Evolutionary conservation across 176 grass and related monocot species (phyloP).

Genomic region (Phragmites australis): DNA sequence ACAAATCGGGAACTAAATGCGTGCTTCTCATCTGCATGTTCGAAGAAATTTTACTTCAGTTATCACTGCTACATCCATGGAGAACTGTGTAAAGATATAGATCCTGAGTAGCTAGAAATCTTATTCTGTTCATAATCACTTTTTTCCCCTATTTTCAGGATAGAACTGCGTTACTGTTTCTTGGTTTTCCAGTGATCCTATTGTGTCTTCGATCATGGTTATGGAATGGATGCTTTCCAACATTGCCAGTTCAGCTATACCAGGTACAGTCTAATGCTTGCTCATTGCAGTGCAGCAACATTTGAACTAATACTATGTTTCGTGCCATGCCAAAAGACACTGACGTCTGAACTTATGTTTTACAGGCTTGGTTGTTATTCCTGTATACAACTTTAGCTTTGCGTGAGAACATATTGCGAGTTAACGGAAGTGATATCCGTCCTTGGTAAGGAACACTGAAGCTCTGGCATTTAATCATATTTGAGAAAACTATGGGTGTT

Average conservation of each 20-base stretch:
- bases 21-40: not conserved
- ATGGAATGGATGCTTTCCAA: constrained; percentile 90
- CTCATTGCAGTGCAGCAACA: not conserved
- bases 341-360: constrained; percentile 34
- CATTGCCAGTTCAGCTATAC: constrained; percentile 92
- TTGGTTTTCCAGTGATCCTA: constrained; percentile 79
- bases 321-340: constrained; percentile 6
- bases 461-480: constrained; percentile 14
- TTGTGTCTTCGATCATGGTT: constrained; percentile 79
- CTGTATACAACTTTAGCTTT: constrained; percentile 87
- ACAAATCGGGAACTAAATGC: not conserved
- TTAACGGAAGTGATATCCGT: constrained; percentile 90
- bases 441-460: constrained; percentile 59
- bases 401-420: constrained; percentile 81
- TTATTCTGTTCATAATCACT: not conserved
- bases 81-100: not conserved
- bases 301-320: constrained; percentile 31
- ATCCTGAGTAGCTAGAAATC: not conserved
- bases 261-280: constrained; percentile 61
- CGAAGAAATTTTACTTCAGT: not conserved
- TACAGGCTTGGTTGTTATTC: constrained; percentile 79
- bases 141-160: constrained; percentile 57
- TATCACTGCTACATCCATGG: not conserved
- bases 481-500: not conserved
- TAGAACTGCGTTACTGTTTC: constrained; percentile 93